Conservation (phyloP, 1,284 basidiomycete species). For the Laetiporus sulphureus region DNA sequence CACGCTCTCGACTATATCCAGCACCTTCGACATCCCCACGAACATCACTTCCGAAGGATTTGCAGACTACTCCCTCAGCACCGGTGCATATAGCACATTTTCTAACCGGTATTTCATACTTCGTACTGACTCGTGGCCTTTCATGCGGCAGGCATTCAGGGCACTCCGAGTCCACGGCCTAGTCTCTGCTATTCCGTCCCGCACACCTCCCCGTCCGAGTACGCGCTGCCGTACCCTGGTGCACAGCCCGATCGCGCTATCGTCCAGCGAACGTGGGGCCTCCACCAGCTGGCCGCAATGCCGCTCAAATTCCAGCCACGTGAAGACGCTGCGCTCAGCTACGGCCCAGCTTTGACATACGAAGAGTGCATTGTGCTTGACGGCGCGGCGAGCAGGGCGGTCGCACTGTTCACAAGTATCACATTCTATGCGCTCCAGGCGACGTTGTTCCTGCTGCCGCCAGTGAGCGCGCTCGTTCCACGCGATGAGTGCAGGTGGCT, state of each 20-base stretch:
- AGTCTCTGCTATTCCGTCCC: constrained; percentile 42
- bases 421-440: constrained; percentile 24
- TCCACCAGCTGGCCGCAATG: constrained; percentile 40
- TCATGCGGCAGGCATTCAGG: constrained; percentile 36
- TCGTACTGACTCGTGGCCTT: too few species aligned
- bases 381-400: too few species aligned
- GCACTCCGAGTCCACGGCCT: constrained; percentile 30
- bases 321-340: constrained; percentile 24
- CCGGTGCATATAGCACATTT: constrained; percentile 42
- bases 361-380: too few species aligned
- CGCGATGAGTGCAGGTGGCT: too few species aligned
- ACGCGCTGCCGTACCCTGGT: constrained; percentile 64
- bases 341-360: constrained; percentile 68
- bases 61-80: constrained; percentile 48
- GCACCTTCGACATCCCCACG: constrained; percentile 39
- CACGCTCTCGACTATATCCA: constrained; percentile 53
- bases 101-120: too few species aligned
- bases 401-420: constrained; percentile 33
- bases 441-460: constrained; percentile 1
- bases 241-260: constrained; percentile 54
- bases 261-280: constrained; percentile 75
- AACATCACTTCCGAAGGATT: constrained; percentile 28
- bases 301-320: too few species aligned
- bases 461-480: too few species aligned
- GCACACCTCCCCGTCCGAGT: constrained; percentile 35